phyloP scores from a whole-genome alignment of 73 alveolate species.

The Symbiodinium pilosum region DNA sequence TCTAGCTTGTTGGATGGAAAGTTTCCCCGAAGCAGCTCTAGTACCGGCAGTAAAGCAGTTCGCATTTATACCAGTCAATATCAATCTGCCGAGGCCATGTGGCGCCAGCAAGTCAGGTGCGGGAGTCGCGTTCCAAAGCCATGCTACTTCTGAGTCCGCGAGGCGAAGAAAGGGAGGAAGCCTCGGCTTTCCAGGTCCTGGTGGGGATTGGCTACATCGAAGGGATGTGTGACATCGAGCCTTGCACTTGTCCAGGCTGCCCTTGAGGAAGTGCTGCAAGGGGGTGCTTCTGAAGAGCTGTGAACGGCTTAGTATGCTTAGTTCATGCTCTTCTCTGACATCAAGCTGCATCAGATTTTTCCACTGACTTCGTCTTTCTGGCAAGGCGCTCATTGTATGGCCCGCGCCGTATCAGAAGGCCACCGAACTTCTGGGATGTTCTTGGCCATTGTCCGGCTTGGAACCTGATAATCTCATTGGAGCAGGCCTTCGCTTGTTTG shows the following conservation, averaged over 20 bases:
- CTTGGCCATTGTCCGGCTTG: too few species aligned
- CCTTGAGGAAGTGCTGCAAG: neutral
- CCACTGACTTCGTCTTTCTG: neutral
- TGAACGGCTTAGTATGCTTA: neutral
- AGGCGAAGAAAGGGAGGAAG: neutral
- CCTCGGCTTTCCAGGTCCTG: neutral
- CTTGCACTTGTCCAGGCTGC: neutral
- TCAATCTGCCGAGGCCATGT: neutral
- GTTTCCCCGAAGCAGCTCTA: too few species aligned
- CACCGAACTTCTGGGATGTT: too few species aligned
- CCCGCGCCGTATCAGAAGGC: slow-evolving; percentile 70
- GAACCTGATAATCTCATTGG: too few species aligned
- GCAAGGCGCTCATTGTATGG: slow-evolving; percentile 57
- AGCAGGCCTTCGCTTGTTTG: too few species aligned
- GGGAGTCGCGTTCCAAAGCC: neutral
- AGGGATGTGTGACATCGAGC: neutral
- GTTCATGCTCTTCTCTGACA: neutral
- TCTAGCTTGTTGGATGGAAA: too few species aligned
- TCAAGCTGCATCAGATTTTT: too few species aligned
- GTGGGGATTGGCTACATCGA: neutral
- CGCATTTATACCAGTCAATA: too few species aligned
- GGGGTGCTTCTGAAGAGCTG: neutral
- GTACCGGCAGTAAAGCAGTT: too few species aligned
- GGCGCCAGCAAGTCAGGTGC: neutral
- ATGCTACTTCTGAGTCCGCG: neutral